Evolutionary conservation across 371 early-diverging fungal genomes (phyloP).

Genomic region (Mortierella sp.): DNA sequence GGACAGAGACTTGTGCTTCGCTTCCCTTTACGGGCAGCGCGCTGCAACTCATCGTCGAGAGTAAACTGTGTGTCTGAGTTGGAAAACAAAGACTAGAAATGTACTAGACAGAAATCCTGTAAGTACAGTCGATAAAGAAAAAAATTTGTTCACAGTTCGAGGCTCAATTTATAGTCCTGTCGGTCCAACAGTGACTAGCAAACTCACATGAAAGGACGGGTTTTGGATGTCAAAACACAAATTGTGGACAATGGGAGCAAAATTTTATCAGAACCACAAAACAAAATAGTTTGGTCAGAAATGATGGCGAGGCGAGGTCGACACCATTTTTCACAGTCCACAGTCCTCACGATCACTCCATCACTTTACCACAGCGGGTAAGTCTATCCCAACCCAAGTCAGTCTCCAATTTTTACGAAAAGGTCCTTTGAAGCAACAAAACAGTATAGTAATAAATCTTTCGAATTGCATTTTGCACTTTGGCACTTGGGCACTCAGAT

Average conservation of each 20-base stretch:
- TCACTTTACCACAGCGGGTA: background rate
- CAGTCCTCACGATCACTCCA: too few species aligned
- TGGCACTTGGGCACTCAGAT: too few species aligned
- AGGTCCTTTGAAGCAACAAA: too few species aligned
- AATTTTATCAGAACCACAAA: background rate
- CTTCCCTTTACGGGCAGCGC: constrained; percentile 61
- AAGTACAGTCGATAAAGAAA: constrained; percentile 58
- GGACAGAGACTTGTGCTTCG: constrained; percentile 29
- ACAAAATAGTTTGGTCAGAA: background rate
- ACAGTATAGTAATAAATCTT: too few species aligned
- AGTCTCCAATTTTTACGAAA: background rate
- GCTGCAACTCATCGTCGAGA: constrained; percentile 59
- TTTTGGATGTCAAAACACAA: background rate
- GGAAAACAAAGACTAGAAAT: constrained; percentile 59
- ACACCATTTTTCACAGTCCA: background rate
- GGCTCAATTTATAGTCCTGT: constrained; percentile 20
- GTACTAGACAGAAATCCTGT: constrained; percentile 60
- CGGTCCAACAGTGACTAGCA: background rate
- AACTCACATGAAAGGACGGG: background rate
- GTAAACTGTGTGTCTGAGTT: constrained; percentile 59
- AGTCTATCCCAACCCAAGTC: background rate
- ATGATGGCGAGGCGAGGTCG: background rate
- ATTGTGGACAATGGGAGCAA: background rate
- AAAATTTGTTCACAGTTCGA: constrained; percentile 8
- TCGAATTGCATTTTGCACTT: too few species aligned